Conservation (phyloP, 1,139 yeast species). For the Zygoascus sp. region DNA sequence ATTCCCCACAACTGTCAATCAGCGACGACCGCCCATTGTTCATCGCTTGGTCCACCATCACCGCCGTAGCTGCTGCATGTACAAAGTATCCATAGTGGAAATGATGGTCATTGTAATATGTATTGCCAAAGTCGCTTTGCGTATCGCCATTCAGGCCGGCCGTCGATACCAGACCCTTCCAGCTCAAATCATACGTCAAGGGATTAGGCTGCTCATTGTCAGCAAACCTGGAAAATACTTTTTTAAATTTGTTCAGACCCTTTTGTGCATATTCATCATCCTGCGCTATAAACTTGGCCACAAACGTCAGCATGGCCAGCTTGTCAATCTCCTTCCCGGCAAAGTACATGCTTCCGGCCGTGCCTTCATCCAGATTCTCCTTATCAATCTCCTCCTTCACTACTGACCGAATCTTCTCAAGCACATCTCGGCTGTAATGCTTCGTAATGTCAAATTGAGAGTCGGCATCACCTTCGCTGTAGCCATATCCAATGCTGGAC, state of each 20-base stretch:
- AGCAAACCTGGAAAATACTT: slow-evolving; percentile 49
- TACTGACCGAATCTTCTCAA: slow-evolving; percentile 45
- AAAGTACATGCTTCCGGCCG: slow-evolving; percentile 49
- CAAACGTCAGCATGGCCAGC: slow-evolving; percentile 60
- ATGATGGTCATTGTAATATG: slow-evolving; percentile 67
- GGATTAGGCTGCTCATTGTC: slow-evolving; percentile 50
- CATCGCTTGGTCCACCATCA: slow-evolving; percentile 46
- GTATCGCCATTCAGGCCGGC: slow-evolving; percentile 44
- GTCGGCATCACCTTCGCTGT: slow-evolving; percentile 13
- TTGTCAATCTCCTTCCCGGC: slow-evolving; percentile 67
- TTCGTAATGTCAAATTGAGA: slow-evolving; percentile 26
- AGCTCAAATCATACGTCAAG: slow-evolving; percentile 59
- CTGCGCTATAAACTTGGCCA: slow-evolving; percentile 47
- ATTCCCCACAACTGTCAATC: slow-evolving; percentile 52
- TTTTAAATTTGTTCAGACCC: slow-evolving; percentile 47
- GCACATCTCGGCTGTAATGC: slow-evolving; percentile 47
- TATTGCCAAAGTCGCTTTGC: slow-evolving; percentile 53
- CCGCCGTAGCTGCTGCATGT: slow-evolving; percentile 69
- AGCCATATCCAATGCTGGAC: slow-evolving; percentile 14
- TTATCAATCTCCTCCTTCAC: slow-evolving; percentile 51
- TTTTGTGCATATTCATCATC: slow-evolving; percentile 46
- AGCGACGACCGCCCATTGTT: slow-evolving; percentile 35
- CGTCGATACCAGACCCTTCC: slow-evolving; percentile 60
- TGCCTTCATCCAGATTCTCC: slow-evolving; percentile 47
- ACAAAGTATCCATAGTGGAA: slow-evolving; percentile 69